Conservation (phyloP, 345 rosid species). For the Euphorbia peplus region DNA sequence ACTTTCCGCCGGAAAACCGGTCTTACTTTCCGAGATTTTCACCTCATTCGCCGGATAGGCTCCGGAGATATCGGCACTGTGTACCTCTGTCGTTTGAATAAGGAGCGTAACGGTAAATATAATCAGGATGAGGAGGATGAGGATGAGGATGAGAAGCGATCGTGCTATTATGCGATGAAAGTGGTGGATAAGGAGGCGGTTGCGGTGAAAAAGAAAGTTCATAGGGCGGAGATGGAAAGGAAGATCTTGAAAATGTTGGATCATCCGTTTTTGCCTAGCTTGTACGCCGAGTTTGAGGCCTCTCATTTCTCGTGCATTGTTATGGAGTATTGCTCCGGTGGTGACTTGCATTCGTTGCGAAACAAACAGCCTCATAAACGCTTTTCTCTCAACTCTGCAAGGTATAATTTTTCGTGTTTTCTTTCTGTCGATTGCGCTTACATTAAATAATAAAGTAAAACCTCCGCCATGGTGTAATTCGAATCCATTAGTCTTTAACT, state of each 20-base stretch:
- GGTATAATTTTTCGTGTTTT: slow-evolving; percentile 34
- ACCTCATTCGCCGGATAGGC: slow-evolving; percentile 67
- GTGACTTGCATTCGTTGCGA: slow-evolving; percentile 79
- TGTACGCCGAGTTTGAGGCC: slow-evolving; percentile 85
- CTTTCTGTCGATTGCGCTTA: background rate
- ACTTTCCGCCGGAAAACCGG: slow-evolving; percentile 38
- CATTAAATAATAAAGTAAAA: too few species aligned
- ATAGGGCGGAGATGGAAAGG: slow-evolving; percentile 81
- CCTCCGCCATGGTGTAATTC: too few species aligned
- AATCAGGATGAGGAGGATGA: background rate
- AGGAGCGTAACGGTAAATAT: background rate
- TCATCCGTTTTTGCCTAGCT: slow-evolving; percentile 87
- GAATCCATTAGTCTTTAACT: too few species aligned
- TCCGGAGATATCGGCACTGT: slow-evolving; percentile 92
- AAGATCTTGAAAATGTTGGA: slow-evolving; percentile 77
- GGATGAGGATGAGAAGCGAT: slow-evolving; percentile 17
- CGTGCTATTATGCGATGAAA: slow-evolving; percentile 77
- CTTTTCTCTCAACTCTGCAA: slow-evolving; percentile 66
- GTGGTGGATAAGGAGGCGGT: slow-evolving; percentile 77
- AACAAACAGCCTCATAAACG: slow-evolving; percentile 59
- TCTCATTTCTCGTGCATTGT: slow-evolving; percentile 84
- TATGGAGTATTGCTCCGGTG: slow-evolving; percentile 95
- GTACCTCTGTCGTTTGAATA: slow-evolving; percentile 61
- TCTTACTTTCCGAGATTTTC: slow-evolving; percentile 67
- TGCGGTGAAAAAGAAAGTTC: slow-evolving; percentile 68